Percentiles rank a stretch among this genome's conserved stretches.
Conservation (phyloP, 2,329 filamentous ascomycete genomes). For the Sporothrix euskadiensis region DNA sequence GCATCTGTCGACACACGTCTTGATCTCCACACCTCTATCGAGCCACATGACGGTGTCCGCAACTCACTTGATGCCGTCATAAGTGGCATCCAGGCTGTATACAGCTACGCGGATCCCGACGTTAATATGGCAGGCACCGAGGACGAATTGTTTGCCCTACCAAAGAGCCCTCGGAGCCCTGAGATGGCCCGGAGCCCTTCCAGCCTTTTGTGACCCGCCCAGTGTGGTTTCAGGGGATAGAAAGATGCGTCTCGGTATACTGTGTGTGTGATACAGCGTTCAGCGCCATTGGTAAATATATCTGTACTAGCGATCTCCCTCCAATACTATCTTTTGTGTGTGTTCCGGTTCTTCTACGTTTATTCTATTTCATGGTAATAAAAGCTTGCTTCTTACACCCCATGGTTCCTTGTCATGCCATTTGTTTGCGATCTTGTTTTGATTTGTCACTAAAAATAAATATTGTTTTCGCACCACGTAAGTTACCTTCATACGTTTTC, state of each 20-base stretch:
- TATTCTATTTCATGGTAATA: neutral
- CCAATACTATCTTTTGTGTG: too few species aligned
- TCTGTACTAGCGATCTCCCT: neutral
- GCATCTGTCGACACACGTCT: neutral
- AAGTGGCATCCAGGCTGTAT: slow-evolving; percentile 34
- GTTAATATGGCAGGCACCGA: slow-evolving; percentile 54
- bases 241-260: neutral
- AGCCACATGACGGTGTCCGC: neutral
- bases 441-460: too few species aligned
- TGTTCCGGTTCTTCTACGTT: neutral
- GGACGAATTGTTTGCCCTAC: slow-evolving; percentile 84
- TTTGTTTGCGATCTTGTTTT: too few species aligned
- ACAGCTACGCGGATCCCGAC: neutral
- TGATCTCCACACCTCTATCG: neutral
- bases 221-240: neutral
- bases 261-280: neutral
- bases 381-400: too few species aligned
- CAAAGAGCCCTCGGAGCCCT: slow-evolving; percentile 81
- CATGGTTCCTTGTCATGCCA: too few species aligned
- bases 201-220: slow-evolving; percentile 47
- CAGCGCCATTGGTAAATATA: neutral
- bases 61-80: slow-evolving; percentile 46
- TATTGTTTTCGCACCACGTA: too few species aligned
- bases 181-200: slow-evolving; percentile 86
- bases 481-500: too few species aligned